Base-by-base conservation (phyloP, 371 early-diverging fungal genomes). In the Apophysomyces variabilis region DNA sequence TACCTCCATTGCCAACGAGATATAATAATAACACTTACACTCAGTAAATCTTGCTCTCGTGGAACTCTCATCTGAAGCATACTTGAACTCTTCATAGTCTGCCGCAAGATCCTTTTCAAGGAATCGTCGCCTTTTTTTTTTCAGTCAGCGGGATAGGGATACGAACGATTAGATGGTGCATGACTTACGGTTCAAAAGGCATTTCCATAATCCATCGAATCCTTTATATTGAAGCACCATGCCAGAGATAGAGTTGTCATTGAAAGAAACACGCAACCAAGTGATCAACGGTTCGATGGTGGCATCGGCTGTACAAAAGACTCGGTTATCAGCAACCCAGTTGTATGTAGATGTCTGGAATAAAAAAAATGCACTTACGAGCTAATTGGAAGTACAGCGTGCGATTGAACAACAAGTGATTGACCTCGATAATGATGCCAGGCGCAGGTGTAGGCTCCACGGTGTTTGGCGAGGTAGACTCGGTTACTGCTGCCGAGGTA, bases 211-310 rank as follows among this genome's bases (percentile, higher is more conserved):
- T 7, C 72, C 73, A 62, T 77, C 77, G 38, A 71, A 67, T 3
- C 77, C 77, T 47, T 73, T 77, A 39, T 77, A 77, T 44, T 77
- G 77, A 38, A 77, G 59, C 14, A 77, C 77, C 77, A 83, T 83
- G 8, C 83, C 83, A 38, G 83, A 80, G 35, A 83, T 79, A 18
- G 74, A 69, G 16, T 62, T 61, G 61, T 83, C 83, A 57, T 76
- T 72, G 62, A 77, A 83, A 4, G 83, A 80, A 12, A 79, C 64
- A 41, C 79, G 69, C 60, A 83, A 62, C 68, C 83, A 80, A 38
- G 76, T 75, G 36, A 83, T 66, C 61, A 83, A 66, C 4, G 83
- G 83, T 14, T 83, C 83, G 64, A 83, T 83, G 3, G 83, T 83
- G 1, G 80, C 83, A 64, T 83, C 80, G 35, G 75, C 83, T 83